Base-by-base conservation (phyloP, 352 stramenopile species). In the Thalassiosira hispida region DNA sequence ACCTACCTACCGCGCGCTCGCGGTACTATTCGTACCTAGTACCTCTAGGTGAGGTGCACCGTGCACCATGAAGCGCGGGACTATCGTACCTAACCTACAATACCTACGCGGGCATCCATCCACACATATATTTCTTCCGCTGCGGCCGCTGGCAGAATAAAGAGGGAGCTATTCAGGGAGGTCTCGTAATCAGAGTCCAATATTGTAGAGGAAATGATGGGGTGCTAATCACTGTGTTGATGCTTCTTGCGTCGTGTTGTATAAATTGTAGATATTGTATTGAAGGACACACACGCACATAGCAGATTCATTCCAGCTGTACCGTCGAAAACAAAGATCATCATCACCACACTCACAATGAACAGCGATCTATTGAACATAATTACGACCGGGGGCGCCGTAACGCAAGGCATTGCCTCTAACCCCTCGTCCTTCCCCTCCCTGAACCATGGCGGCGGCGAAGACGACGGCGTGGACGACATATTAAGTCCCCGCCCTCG, bases 361-460 rank as follows among this genome's bases (percentile, higher is more conserved):
- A 59, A 38, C 51, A 38, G n/a, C 51, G 51, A 65, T 52, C 25
- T 72, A 38, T 27, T 72, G 62, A 51, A 72, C 14, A 72, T 72
- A 14, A 49, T 72, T 14, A 18, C 44, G 31, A 59, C 7, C 20
- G 62, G 52, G 12, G 62, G 33, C 23, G 49, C 22, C 62, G 44
- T 8, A 4, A 29, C 42, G 18, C 29, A 31, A 31, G 61, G 16
- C 1, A 52, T 56, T 31, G 11, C 11, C 9, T 38, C 49, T 23
- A 56, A 56, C 47, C 25, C 47, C n/a, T 20, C 47, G n/a, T 11
- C 29, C 18, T 55, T 29, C 3, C 49, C 49, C 20, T 38, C 9
- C 35, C 8, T 5, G 22, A 18, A 35, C 18, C n/a, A n/a, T 35
- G 46, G 23, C 47, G 20, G 29, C 18, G 47, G 52, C 1, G 46